Base-by-base conservation (phyloP, 2,329 filamentous ascomycete genomes). In the Curvularia spicifera region DNA sequence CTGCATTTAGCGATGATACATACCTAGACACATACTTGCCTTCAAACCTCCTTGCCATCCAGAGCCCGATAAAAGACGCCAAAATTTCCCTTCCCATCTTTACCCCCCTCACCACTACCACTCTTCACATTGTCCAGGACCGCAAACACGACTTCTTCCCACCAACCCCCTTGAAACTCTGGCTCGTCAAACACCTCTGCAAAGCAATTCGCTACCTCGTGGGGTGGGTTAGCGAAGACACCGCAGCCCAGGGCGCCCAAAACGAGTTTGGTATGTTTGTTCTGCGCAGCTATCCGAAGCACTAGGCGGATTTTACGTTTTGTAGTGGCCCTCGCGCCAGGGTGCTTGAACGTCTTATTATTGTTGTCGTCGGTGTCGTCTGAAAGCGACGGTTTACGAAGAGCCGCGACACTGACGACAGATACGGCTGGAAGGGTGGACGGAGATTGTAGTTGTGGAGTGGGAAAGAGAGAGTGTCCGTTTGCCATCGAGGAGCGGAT, bases 241-340 rank as follows among this genome's bases (percentile, higher is more conserved):
- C 89, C 89, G 65, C 89, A 91, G 0, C 89, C 89, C 49, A 91
- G 70, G 0, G 89, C 88, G 0, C 89, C 89, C 1, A 92, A 79
- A 5, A 91, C 85, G 8, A 91, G 74, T 63, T 82, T 79, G 22
- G 81, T 78, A 66, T 90, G 87, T 1, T 80, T 80, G 28, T 84
- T 79, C 4, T 70, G 70, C n/a, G 82, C 87, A 1, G 87, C 86
- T 55, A 87, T 82, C 4, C 88, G 80, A 51, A 91, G 74, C 18
- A 82, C 80, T 18, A 88, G 70, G 22, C 87, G 78, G 79, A 91
- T 89, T 72, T 89, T 90, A 44, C 81, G 76, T 72, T 85, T 86
- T 66, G 84, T 89, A 39, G 85, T 63, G 0, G 81, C 76, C n/a
- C 83, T 78, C 58, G 86, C 83, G 1, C 46, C 62, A 7, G 52